Evolutionary conservation across 1,139 yeast genomes (phyloP).

Genomic region (Debaryomyces sp.): DNA sequence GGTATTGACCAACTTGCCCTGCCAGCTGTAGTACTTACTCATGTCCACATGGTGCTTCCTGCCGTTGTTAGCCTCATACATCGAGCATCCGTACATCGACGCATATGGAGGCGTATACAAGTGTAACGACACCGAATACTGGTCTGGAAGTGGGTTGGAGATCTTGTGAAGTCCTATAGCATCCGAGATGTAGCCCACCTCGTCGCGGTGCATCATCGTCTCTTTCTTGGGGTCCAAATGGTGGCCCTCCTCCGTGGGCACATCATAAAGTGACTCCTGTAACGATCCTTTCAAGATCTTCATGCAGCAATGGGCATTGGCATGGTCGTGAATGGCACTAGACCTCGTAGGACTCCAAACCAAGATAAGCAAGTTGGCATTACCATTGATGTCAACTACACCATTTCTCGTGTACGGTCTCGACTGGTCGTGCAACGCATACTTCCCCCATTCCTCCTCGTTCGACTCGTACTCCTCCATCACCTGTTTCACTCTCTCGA

Average conservation of each 20-base stretch:
- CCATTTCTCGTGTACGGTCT: conserved; percentile 64
- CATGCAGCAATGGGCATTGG: conserved; percentile 72
- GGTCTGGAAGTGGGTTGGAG: conserved; percentile 49
- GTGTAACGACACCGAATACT: conserved; percentile 68
- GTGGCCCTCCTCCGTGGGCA: conserved; percentile 41
- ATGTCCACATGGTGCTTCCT: conserved; percentile 59
- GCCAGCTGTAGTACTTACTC: conserved; percentile 66
- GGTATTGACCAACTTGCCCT: conserved; percentile 47
- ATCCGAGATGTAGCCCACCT: conserved; percentile 71
- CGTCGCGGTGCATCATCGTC: conserved; percentile 42
- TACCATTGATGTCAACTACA: conserved; percentile 64
- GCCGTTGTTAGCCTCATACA: conserved; percentile 58
- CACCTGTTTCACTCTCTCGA: conserved; percentile 43
- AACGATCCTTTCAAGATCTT: conserved; percentile 65
- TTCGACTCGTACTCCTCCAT: conserved; percentile 54
- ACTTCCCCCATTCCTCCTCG: conserved; percentile 60
- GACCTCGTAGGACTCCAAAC: conserved; percentile 76
- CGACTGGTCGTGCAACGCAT: conserved; percentile 56
- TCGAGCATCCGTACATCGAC: conserved; percentile 63
- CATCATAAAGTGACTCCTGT: conserved; percentile 59
- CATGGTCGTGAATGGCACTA: conserved; percentile 76
- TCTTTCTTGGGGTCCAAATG: conserved; percentile 31
- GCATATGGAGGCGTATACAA: conserved; percentile 83
- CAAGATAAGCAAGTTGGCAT: conserved; percentile 66
- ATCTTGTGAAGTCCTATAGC: conserved; percentile 68